These are phyloP conservation scores for Xanthoceras sorbifolium DNA, from an alignment of 345 rosid genomes.

Conservation along the genomic window DNA sequence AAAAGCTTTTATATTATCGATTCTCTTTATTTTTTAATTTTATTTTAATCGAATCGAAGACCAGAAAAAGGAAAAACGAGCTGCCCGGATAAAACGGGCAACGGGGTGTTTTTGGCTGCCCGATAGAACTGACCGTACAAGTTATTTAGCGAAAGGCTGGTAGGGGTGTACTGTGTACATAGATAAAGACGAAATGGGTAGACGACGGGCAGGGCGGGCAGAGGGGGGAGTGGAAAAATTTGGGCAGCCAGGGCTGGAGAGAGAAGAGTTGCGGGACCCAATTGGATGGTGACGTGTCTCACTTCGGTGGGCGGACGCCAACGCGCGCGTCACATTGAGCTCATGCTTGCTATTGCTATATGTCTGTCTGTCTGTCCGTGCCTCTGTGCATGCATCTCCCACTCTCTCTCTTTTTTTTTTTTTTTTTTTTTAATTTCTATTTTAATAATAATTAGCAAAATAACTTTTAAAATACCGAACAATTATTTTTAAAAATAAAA, in stretches of 20 bases:
- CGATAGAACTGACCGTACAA: constrained; percentile 6
- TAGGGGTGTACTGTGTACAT: not conserved
- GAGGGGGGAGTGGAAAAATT: not conserved
- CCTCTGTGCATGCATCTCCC: not conserved
- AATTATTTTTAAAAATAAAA: too few species aligned
- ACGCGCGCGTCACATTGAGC: constrained; percentile 30
- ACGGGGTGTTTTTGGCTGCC: constrained; percentile 5
- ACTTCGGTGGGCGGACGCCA: constrained; percentile 20
- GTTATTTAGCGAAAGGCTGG: not conserved
- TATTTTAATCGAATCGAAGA: constrained; percentile 34
- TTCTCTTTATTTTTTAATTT: not conserved
- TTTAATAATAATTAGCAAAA: not conserved
- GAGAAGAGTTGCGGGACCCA: constrained; percentile 27
- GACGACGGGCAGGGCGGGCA: constrained; percentile 33
- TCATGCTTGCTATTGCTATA: not conserved
- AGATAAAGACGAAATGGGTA: not conserved
- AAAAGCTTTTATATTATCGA: constrained; percentile 5
- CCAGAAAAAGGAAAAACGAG: constrained; percentile 9
- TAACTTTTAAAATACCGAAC: too few species aligned
- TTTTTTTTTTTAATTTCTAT: not conserved
- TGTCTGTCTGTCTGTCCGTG: not conserved
- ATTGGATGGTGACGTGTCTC: constrained; percentile 38
- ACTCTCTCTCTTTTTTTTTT: not conserved
- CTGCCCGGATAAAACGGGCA: constrained; percentile 34
- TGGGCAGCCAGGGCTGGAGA: constrained; percentile 26